These are phyloP conservation scores for Postia placenta DNA, from an alignment of 768 basidiomycete species.

Conservation along the genomic window DNA sequence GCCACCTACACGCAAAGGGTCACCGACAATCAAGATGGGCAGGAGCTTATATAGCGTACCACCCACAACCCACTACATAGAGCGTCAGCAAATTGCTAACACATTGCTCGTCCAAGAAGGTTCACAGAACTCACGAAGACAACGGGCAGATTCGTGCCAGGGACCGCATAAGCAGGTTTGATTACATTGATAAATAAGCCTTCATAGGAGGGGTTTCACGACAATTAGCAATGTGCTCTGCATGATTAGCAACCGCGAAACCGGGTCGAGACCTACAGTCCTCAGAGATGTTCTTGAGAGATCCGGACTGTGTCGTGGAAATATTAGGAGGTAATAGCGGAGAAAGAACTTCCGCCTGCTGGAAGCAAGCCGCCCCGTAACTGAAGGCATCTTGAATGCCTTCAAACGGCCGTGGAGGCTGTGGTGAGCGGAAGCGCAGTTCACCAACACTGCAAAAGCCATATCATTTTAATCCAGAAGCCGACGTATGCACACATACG, in stretches of 20 bases:
- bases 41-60: not conserved
- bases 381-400: not conserved
- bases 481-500: not conserved
- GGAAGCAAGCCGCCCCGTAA: not conserved
- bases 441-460: not conserved
- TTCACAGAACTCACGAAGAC: not conserved
- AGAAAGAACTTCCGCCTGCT: not conserved
- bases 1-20: not conserved
- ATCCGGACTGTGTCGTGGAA: not conserved
- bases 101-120: not conserved
- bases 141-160: not conserved
- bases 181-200: conserved; percentile 1
- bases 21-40: not conserved
- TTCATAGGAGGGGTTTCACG: no score
- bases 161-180: not conserved
- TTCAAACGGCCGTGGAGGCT: not conserved
- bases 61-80: not conserved
- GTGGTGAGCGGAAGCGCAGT: not conserved
- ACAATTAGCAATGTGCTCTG: not conserved
- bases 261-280: not conserved
- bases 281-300: not conserved
- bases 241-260: not conserved
- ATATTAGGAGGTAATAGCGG: not conserved
- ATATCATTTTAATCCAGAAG: not conserved
- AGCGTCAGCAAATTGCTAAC: not conserved